Evolutionary conservation across 306 rosid species (phyloP).

Genomic region (Styphnolobium japonicum): DNA sequence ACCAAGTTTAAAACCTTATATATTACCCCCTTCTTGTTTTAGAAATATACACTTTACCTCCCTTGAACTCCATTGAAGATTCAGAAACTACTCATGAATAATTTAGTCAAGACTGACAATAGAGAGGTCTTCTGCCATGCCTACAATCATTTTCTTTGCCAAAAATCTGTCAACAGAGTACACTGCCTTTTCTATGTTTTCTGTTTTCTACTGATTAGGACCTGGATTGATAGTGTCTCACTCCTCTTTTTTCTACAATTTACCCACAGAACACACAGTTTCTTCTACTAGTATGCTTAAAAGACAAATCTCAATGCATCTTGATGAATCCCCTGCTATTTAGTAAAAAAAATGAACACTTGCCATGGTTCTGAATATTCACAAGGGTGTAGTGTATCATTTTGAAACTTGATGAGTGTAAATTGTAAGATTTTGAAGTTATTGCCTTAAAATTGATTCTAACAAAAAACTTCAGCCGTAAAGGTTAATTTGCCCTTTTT

Average conservation of each 20-base stretch:
- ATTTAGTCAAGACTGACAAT: background rate
- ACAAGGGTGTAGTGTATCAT: background rate
- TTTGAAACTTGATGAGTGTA: background rate
- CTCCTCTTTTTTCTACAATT: background rate
- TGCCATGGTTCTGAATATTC: conserved; percentile 2
- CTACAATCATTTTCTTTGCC: background rate
- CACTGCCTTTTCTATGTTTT: background rate
- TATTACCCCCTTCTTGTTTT: background rate
- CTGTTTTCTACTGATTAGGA: background rate
- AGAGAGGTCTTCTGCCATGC: background rate
- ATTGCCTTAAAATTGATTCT: background rate
- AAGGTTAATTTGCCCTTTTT: background rate
- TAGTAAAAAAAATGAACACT: background rate
- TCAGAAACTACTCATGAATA: background rate
- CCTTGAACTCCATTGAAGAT: background rate
- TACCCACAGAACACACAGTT: background rate
- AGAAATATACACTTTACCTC: background rate
- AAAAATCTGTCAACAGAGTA: background rate
- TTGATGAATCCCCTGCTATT: background rate
- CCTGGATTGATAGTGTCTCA: background rate
- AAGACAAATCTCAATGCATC: background rate
- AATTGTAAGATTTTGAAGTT: background rate
- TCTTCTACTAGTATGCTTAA: background rate
- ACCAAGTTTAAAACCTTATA: background rate
- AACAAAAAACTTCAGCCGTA: background rate